phyloP scores from a whole-genome alignment of 768 basidiomycete species.

The Lanmaoa pseudosensibilis region DNA sequence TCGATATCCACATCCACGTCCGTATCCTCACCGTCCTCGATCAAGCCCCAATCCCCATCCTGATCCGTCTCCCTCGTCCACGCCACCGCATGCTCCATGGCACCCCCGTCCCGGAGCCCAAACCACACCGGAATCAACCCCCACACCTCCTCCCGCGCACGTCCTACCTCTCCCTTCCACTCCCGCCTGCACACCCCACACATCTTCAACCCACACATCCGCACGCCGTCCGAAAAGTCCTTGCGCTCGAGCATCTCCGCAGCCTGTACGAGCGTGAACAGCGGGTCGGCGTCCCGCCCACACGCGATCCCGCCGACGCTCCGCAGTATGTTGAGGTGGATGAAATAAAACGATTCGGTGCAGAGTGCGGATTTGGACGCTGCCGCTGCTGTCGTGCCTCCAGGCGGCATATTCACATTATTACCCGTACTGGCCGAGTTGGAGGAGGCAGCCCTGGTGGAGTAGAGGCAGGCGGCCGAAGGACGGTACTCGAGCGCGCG shows the following conservation, averaged over 20 bases:
- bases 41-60: not conserved
- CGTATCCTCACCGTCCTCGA: constrained; percentile 10
- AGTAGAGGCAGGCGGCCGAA: constrained; percentile 49
- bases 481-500: constrained; percentile 54
- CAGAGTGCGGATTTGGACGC: constrained; percentile 38
- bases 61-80: not conserved
- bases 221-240: constrained; percentile 66
- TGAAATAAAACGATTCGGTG: constrained; percentile 71
- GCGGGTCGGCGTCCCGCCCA: constrained; percentile 72
- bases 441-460: constrained; percentile 21
- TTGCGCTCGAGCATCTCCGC: constrained; percentile 69
- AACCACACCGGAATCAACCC: constrained; percentile 62
- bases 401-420: not conserved
- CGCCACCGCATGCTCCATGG: not conserved
- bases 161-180: constrained; percentile 41
- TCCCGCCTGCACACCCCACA: constrained; percentile 53
- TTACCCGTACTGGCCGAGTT: no score
- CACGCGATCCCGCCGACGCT: constrained; percentile 68
- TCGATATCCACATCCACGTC: constrained; percentile 9
- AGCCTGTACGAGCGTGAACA: constrained; percentile 67
- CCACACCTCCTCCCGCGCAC: constrained; percentile 65
- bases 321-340: constrained; percentile 70
- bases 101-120: constrained; percentile 37
- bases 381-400: not conserved
- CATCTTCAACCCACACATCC: constrained; percentile 52